These are phyloP conservation scores for Phellinidium pouzarii DNA, from an alignment of 1,284 basidiomycete species.

Conservation along the genomic window DNA sequence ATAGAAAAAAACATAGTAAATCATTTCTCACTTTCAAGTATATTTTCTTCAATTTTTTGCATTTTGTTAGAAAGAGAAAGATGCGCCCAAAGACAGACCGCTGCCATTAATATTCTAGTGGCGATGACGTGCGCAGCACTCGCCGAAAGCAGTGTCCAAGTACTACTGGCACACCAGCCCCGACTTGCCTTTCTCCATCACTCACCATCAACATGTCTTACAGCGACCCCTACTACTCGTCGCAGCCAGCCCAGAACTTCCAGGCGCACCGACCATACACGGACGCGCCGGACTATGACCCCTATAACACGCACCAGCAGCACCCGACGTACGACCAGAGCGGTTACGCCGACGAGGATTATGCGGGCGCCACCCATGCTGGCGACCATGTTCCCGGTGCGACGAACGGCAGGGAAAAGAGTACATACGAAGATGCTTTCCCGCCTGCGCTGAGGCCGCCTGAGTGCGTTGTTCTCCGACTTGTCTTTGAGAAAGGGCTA, in stretches of 20 bases:
- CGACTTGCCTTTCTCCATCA: neutral
- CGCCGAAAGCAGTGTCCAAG: neutral
- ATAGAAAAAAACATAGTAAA: no score
- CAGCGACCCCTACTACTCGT: conserved; percentile 41
- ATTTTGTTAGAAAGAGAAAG: neutral
- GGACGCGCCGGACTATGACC: conserved; percentile 39
- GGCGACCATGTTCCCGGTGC: conserved; percentile 28
- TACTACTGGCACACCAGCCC: neutral
- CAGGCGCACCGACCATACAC: conserved; percentile 33
- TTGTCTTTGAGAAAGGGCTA: conserved; percentile 9
- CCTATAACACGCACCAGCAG: conserved; percentile 40
- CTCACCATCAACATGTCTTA: conserved; percentile 33
- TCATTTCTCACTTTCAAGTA: no score
- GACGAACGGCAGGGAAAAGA: conserved; percentile 39
- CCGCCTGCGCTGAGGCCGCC: conserved; percentile 23
- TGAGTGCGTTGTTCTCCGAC: conserved; percentile 26
- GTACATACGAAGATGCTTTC: conserved; percentile 23
- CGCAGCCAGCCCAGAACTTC: conserved; percentile 30
- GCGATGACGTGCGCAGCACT: conserved; percentile 9
- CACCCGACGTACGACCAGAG: conserved; percentile 40
- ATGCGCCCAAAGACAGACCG: neutral
- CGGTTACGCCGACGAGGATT: conserved; percentile 31
- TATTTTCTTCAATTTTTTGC: neutral
- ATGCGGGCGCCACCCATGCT: neutral
- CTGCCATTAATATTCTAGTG: neutral